Evolutionary conservation across 768 basidiomycete genomes (phyloP), one percentile per base, ranked within the genome.

Genomic region (Kwoniella sp.): DNA sequence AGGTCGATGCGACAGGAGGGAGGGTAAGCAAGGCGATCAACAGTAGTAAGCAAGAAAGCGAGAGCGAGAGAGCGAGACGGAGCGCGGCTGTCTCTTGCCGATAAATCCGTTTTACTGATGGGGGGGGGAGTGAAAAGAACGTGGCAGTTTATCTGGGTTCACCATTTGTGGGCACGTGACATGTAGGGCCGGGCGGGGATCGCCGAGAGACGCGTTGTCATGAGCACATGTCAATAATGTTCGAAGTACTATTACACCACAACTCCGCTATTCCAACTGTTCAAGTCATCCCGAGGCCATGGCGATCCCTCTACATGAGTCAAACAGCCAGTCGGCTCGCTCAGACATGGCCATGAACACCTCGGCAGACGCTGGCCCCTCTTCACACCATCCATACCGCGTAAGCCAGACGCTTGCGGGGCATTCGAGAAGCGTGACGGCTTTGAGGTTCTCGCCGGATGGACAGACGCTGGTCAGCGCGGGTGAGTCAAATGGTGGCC

Each of bases 371-470:
- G 19, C 37, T 38, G 19, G 23, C 37, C 37, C 37, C 37, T 20
- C 23, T 38, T 38, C 37, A 38, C 37, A 22, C 37, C 11, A 20
- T 22, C n/a, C n/a, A n/a, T n/a, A n/a, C n/a, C n/a, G n/a, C n/a
- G n/a, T n/a, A n/a, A n/a, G n/a, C n/a, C n/a, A 63, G 29, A 57
- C 65, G 4, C 46, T 72, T 0, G 27, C 40, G 8, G 92, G 89
- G n/a, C 93, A 96, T 70, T 82, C 81, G 15, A 80, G 82, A 70
- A 81, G 86, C 8, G 81, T 98, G 43, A 87, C 91, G 1, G 83
- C 88, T 12, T 75, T 96, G 50, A 88, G 87, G 71, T 96, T 93
- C 75, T 89, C 86, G 65, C 85, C 87, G 27, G 82, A 92, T 73
- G 92, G 92, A 26, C 77, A 78, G 48, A 77, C 82, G 56, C 80